Evolutionary conservation across 805 yeast genomes (phyloP).

Genomic region (Cyberlindnera veronae): DNA sequence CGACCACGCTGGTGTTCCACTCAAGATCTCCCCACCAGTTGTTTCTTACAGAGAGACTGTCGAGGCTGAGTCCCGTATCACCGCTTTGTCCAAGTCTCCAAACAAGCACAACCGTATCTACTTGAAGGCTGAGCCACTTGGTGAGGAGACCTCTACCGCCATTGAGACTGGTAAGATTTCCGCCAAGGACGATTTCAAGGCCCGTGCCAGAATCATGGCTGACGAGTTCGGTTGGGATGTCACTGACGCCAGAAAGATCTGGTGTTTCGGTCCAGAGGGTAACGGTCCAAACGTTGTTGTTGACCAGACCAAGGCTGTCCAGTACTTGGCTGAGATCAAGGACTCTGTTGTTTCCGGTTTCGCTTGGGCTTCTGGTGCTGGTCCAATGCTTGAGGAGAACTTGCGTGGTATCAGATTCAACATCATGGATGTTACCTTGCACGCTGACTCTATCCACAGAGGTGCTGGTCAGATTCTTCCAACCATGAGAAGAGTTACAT

Average conservation of each 20-base stretch:
- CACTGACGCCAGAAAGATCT: slow-evolving; percentile 99
- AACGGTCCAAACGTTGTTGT: slow-evolving; percentile 97
- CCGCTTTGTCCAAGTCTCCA: slow-evolving; percentile 98
- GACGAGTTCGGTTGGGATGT: slow-evolving; percentile 99
- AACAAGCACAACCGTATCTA: slow-evolving; percentile 99
- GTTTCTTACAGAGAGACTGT: slow-evolving; percentile 99
- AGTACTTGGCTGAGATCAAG: slow-evolving; percentile 98
- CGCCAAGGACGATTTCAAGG: slow-evolving; percentile 98
- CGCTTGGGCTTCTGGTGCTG: slow-evolving; percentile 99
- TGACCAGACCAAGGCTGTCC: slow-evolving; percentile 99
- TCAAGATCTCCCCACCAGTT: slow-evolving; percentile 95
- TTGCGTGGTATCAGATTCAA: slow-evolving; percentile 95
- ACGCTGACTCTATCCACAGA: slow-evolving; percentile 99
- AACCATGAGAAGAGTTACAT: slow-evolving; percentile 99
- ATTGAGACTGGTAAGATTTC: slow-evolving; percentile 89
- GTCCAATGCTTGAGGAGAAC: slow-evolving; percentile 97
- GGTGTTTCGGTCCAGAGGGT: slow-evolving; percentile 99
- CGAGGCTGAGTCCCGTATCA: slow-evolving; percentile 87
- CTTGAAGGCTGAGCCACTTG: slow-evolving; percentile 94
- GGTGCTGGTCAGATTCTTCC: slow-evolving; percentile 99
- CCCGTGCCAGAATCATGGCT: slow-evolving; percentile 98
- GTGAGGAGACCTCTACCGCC: slow-evolving; percentile 88
- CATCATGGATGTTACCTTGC: slow-evolving; percentile 98
- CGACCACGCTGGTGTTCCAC: slow-evolving; percentile 99
- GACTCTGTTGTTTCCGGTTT: slow-evolving; percentile 99